Evolutionary conservation across 2,329 filamentous ascomycete species (phyloP).

Genomic region (Metarhizium sp.): DNA sequence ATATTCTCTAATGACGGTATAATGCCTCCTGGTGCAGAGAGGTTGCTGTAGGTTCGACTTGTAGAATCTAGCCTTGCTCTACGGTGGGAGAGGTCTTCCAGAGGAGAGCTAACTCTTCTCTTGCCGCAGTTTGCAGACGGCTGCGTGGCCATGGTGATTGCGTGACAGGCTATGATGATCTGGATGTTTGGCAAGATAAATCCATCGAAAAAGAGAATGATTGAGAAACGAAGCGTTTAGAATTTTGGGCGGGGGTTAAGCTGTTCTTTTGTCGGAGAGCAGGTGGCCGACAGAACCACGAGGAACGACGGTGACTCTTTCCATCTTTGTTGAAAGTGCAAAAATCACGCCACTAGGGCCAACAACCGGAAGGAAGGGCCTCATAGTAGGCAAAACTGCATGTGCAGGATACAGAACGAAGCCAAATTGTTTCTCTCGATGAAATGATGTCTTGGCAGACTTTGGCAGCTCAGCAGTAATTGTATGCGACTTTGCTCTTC

Average conservation of each 20-base stretch:
- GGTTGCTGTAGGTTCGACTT: background rate
- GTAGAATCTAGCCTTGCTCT: background rate
- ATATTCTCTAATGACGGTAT: background rate
- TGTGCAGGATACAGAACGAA: background rate
- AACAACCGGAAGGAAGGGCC: background rate
- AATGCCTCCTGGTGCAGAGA: background rate
- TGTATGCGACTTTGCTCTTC: too few species aligned
- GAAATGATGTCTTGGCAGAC: background rate
- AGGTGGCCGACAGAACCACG: background rate
- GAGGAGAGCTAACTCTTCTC: background rate
- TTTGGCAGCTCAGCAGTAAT: too few species aligned
- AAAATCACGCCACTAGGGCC: background rate
- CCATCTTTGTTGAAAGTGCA: background rate
- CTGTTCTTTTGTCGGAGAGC: background rate
- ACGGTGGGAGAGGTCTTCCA: background rate
- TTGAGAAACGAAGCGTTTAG: background rate
- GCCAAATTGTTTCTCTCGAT: background rate
- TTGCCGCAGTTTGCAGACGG: background rate
- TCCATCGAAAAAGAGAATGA: too few species aligned
- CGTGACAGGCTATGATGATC: background rate
- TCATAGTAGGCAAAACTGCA: background rate
- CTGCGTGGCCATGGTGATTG: background rate
- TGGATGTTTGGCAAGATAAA: too few species aligned
- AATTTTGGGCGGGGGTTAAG: background rate
- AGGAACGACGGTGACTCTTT: background rate